Percentiles rank a stretch among this genome's conserved stretches.
Evolutionary conservation across 805 yeast species (phyloP).

Genomic region (Priceomyces fermenticarens): DNA sequence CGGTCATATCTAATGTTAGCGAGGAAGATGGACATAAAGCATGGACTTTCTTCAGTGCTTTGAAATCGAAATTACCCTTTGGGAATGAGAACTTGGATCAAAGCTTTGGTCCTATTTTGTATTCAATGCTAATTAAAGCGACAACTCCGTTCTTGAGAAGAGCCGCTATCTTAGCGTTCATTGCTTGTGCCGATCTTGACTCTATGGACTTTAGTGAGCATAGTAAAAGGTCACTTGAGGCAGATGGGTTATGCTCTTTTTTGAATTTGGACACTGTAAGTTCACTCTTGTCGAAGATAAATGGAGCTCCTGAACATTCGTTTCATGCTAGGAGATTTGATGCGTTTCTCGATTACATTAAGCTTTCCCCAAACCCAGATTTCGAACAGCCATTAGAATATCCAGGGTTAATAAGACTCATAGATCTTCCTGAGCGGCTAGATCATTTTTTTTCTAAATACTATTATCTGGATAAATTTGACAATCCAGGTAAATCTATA

Average conservation of each 20-base stretch:
- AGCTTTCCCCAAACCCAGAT: conserved; percentile 6
- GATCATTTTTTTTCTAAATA: conserved; percentile 66
- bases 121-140: conserved; percentile 53
- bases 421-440: conserved; percentile 62
- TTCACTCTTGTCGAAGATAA: conserved; percentile 17
- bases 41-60: conserved; percentile 21
- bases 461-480: conserved; percentile 43
- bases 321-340: conserved; percentile 25
- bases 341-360: conserved; percentile 15
- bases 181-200: conserved; percentile 48
- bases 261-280: conserved; percentile 45
- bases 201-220: conserved; percentile 18
- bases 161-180: conserved; percentile 53
- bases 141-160: conserved; percentile 65
- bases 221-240: conserved; percentile 41
- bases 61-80: conserved; percentile 14
- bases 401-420: conserved; percentile 62
- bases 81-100: conserved; percentile 12
- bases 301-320: conserved; percentile 6
- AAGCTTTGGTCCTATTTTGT: conserved; percentile 39
- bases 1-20: conserved; percentile 22
- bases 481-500: conserved; percentile 34
- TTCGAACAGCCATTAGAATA: conserved; percentile 43
- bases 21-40: conserved; percentile 17
- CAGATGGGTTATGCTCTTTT: conserved; percentile 49